phyloP scores from a whole-genome alignment of 257 asterid genomes.

The Gynochthodes officinalis region DNA sequence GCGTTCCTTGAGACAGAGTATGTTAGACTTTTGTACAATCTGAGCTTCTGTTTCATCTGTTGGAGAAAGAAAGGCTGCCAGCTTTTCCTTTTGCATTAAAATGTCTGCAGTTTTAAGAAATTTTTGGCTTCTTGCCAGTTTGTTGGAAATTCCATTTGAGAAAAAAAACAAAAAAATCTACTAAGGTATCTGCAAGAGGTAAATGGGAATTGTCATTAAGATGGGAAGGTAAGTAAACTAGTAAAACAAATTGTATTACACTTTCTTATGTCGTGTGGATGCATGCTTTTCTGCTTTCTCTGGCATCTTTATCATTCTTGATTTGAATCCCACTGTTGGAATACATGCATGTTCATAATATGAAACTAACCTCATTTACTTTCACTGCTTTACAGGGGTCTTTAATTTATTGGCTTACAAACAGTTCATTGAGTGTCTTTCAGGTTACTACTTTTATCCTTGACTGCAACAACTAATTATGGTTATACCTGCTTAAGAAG shows the following conservation, averaged over 20 bases:
- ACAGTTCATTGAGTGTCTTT: slow-evolving; percentile 55
- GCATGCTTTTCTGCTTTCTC: not conserved
- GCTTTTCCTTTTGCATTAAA: not conserved
- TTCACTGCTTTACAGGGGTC: slow-evolving; percentile 67
- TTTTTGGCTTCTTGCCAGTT: not conserved
- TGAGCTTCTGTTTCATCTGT: slow-evolving; percentile 12
- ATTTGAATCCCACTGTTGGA: not conserved
- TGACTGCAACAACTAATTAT: not conserved
- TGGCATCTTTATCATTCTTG: not conserved
- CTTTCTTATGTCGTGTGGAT: not conserved
- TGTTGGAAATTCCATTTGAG: not conserved
- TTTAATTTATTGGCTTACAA: slow-evolving; percentile 79
- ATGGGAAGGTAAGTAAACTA: not conserved
- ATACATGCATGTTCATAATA: not conserved
- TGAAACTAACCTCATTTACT: slow-evolving; percentile 9
- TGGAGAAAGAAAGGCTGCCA: not conserved
- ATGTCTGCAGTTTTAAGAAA: not conserved
- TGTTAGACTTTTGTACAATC: not conserved
- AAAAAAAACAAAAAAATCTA: too few species aligned
- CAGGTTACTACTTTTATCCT: slow-evolving; percentile 52
- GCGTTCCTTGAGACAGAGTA: slow-evolving; percentile 4
- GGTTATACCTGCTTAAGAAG: not conserved
- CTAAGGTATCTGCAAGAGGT: not conserved
- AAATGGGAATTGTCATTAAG: not conserved
- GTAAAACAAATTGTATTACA: not conserved